phyloP scores from a whole-genome alignment of 78 protist species.

The Dictyostelium intermedium region DNA sequence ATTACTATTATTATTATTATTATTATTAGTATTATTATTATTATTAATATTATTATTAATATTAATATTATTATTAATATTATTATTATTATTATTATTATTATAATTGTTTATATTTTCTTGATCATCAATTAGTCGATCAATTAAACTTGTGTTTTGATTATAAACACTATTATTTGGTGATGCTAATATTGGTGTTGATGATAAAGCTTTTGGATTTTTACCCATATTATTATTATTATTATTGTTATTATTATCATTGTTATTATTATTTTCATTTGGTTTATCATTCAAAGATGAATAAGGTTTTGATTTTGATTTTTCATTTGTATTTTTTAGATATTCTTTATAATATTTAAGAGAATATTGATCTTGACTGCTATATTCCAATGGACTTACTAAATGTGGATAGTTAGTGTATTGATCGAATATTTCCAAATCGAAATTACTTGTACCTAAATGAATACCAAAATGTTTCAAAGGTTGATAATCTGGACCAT shows the following conservation, averaged over 20 bases:
- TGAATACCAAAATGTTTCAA: conserved; percentile 48
- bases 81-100: background rate
- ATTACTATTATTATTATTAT: background rate
- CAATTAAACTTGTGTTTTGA: background rate
- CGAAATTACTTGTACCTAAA: conserved; percentile 33
- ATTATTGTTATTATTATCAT: background rate
- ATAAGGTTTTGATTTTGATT: background rate
- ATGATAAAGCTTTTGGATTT: background rate
- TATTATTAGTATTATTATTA: background rate
- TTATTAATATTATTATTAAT: background rate
- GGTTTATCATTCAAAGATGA: background rate
- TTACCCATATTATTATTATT: background rate
- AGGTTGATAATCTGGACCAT: conserved; percentile 25
- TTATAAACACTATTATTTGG: too few relatives aligned
- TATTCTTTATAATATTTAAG: conserved; percentile 19
- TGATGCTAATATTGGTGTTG: background rate
- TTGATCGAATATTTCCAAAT: conserved; percentile 3
- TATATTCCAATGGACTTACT: conserved; percentile 11
- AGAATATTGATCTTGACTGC: conserved; percentile 11
- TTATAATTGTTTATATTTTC: background rate
- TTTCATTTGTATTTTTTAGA: background rate
- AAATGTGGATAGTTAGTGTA: background rate
- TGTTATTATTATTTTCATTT: background rate
- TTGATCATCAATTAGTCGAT: background rate
- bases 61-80: background rate